phyloP scores from a whole-genome alignment of 768 basidiomycete species.

The Saitozyma podzolica region DNA sequence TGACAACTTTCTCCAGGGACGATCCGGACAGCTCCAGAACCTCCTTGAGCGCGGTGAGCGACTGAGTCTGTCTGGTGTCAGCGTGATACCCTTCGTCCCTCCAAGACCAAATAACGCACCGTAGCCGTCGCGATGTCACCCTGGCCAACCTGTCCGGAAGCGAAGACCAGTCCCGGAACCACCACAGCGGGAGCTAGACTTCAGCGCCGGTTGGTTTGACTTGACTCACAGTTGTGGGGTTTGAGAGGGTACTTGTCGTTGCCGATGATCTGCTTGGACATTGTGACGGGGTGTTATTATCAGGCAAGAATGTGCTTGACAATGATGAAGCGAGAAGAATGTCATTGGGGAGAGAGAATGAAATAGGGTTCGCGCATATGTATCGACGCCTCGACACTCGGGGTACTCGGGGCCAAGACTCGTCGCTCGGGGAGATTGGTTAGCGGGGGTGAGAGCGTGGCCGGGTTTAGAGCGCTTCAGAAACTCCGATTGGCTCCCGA shows the following conservation, averaged over 20 bases:
- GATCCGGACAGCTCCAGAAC: slow-evolving; percentile 16
- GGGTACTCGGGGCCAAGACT: too few relatives aligned
- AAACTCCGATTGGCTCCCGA: too few relatives aligned
- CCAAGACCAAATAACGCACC: slow-evolving; percentile 30
- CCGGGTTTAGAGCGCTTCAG: too few relatives aligned
- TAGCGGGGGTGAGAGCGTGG: too few relatives aligned
- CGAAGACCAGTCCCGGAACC: slow-evolving; percentile 44
- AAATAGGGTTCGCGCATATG: too few relatives aligned
- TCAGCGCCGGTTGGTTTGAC: neutral
- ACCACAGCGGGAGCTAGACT: slow-evolving; percentile 35
- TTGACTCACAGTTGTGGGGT: slow-evolving; percentile 39
- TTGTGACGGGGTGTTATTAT: slow-evolving; percentile 4
- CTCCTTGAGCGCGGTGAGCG: slow-evolving; percentile 7
- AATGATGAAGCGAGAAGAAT: too few relatives aligned
- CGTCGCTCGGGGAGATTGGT: too few relatives aligned
- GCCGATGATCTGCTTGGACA: slow-evolving; percentile 39
- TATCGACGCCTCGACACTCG: too few relatives aligned
- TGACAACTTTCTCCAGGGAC: slow-evolving; percentile 10
- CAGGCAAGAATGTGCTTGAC: too few relatives aligned
- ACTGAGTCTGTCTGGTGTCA: neutral
- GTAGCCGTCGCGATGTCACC: slow-evolving; percentile 42
- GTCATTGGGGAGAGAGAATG: too few relatives aligned
- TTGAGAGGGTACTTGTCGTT: slow-evolving; percentile 40
- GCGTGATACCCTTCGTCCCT: neutral
- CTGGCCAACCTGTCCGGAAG: slow-evolving; percentile 35